A percentile compares a stretch with the other conserved stretches of the same genome.
Conservation (phyloP, 2,329 filamentous ascomycete genomes). For the Aurifilum marmelostoma region DNA sequence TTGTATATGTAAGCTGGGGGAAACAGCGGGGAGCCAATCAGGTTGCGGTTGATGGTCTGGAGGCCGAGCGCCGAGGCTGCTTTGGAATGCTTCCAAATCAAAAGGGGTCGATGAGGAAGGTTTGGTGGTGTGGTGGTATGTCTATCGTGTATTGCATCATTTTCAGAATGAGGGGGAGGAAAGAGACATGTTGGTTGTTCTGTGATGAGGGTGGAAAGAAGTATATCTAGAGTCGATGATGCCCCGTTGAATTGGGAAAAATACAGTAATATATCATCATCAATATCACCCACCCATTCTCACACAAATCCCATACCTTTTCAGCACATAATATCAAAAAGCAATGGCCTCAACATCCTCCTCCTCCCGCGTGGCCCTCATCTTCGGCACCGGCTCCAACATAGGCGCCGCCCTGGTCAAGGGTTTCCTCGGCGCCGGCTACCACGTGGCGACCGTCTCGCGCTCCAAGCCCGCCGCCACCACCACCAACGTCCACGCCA, state of each 20-base stretch:
- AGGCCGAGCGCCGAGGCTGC: neutral
- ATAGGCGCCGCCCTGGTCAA: conserved; percentile 26
- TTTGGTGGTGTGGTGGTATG: neutral
- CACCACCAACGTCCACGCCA: conserved; percentile 13
- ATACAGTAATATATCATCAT: neutral
- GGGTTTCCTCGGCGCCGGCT: conserved; percentile 27
- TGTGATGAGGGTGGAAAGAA: neutral
- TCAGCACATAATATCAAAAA: too few relatives aligned
- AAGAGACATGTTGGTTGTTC: too few relatives aligned
- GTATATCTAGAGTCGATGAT: neutral
- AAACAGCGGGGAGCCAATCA: too few relatives aligned
- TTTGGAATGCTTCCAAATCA: conserved; percentile 8
- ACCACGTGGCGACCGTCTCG: conserved; percentile 29
- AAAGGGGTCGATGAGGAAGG: too few relatives aligned
- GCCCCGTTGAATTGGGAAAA: neutral
- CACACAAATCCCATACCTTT: too few relatives aligned
- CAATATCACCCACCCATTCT: too few relatives aligned
- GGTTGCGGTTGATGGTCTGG: too few relatives aligned
- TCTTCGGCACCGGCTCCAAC: conserved; percentile 30
- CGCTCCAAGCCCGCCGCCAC: conserved; percentile 21
- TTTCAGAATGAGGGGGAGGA: too few relatives aligned
- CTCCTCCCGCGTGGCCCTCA: conserved; percentile 22
- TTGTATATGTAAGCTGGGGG: neutral
- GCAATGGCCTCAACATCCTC: conserved; percentile 13
- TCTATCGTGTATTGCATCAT: too few relatives aligned